phyloP scores from a whole-genome alignment of 2,329 filamentous ascomycete species.

The Lecanicillium sp. region DNA sequence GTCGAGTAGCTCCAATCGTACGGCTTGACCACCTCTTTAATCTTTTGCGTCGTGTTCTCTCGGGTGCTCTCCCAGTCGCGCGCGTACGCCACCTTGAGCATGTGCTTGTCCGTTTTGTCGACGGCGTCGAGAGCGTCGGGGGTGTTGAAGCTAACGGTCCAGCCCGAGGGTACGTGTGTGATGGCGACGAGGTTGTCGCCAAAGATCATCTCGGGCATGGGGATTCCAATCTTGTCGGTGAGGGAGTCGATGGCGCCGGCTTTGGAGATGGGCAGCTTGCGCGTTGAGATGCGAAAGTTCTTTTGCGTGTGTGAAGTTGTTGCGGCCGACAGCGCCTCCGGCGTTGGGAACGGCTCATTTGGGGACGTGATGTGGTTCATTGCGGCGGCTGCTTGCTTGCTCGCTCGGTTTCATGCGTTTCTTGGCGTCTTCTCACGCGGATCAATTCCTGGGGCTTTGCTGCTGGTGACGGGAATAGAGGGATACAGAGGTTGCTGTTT shows the following conservation, averaged over 20 bases:
- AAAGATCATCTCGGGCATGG: slow-evolving; percentile 98
- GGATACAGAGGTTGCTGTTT: too few relatives aligned
- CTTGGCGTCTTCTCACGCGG: too few relatives aligned
- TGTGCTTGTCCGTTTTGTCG: slow-evolving; percentile 84
- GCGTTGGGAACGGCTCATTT: slow-evolving; percentile 47
- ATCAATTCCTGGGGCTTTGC: too few relatives aligned
- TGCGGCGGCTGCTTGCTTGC: slow-evolving; percentile 5
- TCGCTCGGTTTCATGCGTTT: too few relatives aligned
- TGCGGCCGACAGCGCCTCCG: slow-evolving; percentile 39
- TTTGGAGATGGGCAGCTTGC: slow-evolving; percentile 93
- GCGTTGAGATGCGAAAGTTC: slow-evolving; percentile 67
- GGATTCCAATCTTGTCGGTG: slow-evolving; percentile 69
- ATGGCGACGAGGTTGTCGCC: slow-evolving; percentile 83
- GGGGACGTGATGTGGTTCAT: slow-evolving; percentile 32
- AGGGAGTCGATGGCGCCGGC: slow-evolving; percentile 82
- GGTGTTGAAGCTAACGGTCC: slow-evolving; percentile 74
- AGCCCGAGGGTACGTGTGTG: slow-evolving; percentile 64
- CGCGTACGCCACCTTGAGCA: slow-evolving; percentile 92
- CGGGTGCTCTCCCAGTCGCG: slow-evolving; percentile 65
- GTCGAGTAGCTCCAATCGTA: slow-evolving; percentile 99
- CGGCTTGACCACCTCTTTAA: slow-evolving; percentile 88
- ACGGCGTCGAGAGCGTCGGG: slow-evolving; percentile 83
- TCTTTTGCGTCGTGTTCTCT: slow-evolving; percentile 74
- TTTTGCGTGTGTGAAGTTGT: slow-evolving; percentile 51
- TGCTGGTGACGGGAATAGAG: too few relatives aligned